A percentile compares a stretch with the other conserved stretches of the same genome.
Conservation (phyloP, 2,329 filamentous ascomycete species). For the Lizonia empirigonia region DNA sequence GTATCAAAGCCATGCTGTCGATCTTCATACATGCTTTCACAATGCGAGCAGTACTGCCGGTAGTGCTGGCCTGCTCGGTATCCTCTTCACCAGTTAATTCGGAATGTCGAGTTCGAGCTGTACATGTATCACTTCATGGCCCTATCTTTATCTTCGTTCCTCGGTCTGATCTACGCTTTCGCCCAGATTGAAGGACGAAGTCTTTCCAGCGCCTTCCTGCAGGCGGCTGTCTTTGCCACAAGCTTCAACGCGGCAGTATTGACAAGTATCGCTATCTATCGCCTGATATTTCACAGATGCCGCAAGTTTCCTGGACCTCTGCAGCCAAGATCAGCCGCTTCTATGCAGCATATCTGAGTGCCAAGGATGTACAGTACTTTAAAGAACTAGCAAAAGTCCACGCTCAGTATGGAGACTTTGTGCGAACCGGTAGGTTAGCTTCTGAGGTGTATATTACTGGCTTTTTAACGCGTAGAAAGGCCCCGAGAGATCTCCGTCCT, state of each 20-base stretch:
- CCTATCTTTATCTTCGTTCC: conserved; percentile 12
- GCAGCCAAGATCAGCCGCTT: conserved; percentile 34
- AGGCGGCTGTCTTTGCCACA: conserved; percentile 12
- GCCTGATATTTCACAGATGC: conserved; percentile 34
- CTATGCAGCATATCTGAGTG: conserved; percentile 33
- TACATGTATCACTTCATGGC: conserved; percentile 35
- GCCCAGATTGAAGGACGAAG: background rate
- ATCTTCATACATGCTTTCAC: background rate
- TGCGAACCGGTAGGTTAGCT: conserved; percentile 37
- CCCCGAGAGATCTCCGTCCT: conserved; percentile 35
- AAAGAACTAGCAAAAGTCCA: conserved; percentile 38
- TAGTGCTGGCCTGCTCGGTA: conserved; percentile 19
- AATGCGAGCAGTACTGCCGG: conserved; percentile 4
- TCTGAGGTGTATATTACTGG: background rate
- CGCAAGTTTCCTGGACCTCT: conserved; percentile 34
- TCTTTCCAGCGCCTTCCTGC: conserved; percentile 8
- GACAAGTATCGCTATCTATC: conserved; percentile 31
- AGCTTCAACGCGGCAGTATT: conserved; percentile 24
- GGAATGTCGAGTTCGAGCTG: conserved; percentile 30
- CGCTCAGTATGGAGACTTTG: conserved; percentile 42
- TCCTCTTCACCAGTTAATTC: conserved; percentile 28
- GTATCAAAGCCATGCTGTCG: background rate
- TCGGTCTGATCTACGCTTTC: conserved; percentile 18
- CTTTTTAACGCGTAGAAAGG: conserved; percentile 2
- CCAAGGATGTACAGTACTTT: conserved; percentile 37